These are phyloP conservation scores for Pulchroboletus neoregius DNA, from an alignment of 1,284 basidiomycete species.

Conservation along the genomic window DNA sequence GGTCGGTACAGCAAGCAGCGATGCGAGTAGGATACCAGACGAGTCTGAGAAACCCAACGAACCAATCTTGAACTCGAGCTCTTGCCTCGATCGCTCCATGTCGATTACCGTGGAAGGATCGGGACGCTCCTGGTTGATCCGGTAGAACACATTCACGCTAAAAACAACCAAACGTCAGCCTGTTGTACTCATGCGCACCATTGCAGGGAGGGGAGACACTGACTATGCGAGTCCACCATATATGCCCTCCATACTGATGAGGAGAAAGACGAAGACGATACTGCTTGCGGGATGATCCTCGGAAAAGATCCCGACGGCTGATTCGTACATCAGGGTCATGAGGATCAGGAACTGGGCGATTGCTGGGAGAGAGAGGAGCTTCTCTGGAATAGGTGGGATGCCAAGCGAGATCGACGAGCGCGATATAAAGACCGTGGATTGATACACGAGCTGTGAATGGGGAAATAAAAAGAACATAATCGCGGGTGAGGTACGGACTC, in stretches of 20 bases:
- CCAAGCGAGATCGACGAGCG: constrained; percentile 89
- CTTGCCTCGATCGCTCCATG: constrained; percentile 59
- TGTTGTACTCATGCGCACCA: not conserved
- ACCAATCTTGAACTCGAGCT: constrained; percentile 86
- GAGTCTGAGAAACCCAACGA: constrained; percentile 79
- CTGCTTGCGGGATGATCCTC: constrained; percentile 49
- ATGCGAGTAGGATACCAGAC: constrained; percentile 75
- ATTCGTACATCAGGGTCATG: constrained; percentile 57
- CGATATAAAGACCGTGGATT: constrained; percentile 94
- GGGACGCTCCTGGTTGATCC: constrained; percentile 70
- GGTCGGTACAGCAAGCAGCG: constrained; percentile 79
- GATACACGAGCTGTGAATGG: constrained; percentile 64
- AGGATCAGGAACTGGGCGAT: constrained; percentile 67
- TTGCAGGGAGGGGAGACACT: constrained; percentile 26
- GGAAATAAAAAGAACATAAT: constrained; percentile 19
- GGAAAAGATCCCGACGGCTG: constrained; percentile 61
- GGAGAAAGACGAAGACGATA: constrained; percentile 66
- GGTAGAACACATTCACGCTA: constrained; percentile 86
- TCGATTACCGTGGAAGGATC: constrained; percentile 42
- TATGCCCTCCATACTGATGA: constrained; percentile 81
- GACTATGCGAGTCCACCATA: constrained; percentile 93
- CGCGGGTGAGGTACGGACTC: constrained; percentile 12
- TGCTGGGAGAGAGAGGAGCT: constrained; percentile 71
- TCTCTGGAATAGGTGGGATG: constrained; percentile 75
- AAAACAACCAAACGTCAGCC: not conserved